Evolutionary conservation across 371 early-diverging fungal species (phyloP).

Genomic region (Apophysomyces elegans): DNA sequence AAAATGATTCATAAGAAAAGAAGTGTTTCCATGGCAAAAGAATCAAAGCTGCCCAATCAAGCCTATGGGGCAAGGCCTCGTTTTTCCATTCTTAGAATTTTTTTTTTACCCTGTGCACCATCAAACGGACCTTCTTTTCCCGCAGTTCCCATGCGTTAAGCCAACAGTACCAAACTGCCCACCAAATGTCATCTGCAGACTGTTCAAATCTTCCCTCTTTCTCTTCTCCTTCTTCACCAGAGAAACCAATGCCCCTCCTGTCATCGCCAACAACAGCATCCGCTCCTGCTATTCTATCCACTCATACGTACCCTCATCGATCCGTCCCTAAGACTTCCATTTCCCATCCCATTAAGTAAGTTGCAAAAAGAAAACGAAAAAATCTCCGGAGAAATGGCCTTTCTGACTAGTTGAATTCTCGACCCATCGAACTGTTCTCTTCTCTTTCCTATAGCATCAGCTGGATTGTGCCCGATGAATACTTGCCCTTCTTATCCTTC

Average conservation of each 20-base stretch:
- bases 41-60: too few species aligned
- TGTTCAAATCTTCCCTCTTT: slow-evolving; percentile 15
- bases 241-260: background rate
- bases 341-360: slow-evolving; percentile 63
- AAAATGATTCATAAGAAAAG: too few species aligned
- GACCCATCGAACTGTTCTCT: background rate
- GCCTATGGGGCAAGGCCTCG: background rate
- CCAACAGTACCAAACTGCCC: background rate
- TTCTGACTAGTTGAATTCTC: background rate
- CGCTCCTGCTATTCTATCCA: background rate
- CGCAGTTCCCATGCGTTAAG: slow-evolving; percentile 7
- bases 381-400: background rate
- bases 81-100: slow-evolving; percentile 2
- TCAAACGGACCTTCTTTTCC: background rate
- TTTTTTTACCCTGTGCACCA: background rate
- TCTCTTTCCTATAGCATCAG: slow-evolving; percentile 42
- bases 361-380: background rate
- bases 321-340: slow-evolving; percentile 51
- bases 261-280: slow-evolving; percentile 5
- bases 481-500: slow-evolving; percentile 36
- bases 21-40: too few species aligned
- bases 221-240: slow-evolving; percentile 6
- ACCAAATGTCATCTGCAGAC: slow-evolving; percentile 21
- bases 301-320: slow-evolving; percentile 13
- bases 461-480: slow-evolving; percentile 59